Base-by-base conservation (phyloP, 345 rosid genomes). In the Eutrema japonicum region DNA sequence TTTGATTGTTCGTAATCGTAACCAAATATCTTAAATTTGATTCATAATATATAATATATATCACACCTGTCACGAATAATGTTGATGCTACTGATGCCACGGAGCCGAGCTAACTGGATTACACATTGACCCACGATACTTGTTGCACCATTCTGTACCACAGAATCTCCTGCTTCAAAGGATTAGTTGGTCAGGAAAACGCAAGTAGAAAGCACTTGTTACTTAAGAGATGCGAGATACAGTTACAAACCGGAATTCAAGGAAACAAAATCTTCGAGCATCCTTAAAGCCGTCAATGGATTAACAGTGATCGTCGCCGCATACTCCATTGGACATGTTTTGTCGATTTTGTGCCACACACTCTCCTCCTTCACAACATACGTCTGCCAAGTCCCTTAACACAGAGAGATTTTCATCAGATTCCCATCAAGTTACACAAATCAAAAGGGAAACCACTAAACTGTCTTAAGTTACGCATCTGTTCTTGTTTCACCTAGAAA, bases 71-170 rank as follows among this genome's bases (percentile, higher is more conserved):
- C 99, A 84, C 91, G 87, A 55, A 92, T 87, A 53, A 92, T 66
- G 47, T 92, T 91, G 70, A 89, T 76, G 75, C 82, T 94, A 71
- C 81, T 84, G 71, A 94, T 84, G 68, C 95, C 83, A 55, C 85
- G 86, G 22, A 77, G 77, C 71, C 66, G 76, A 5, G 96, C 98
- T 76, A 94, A 83, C 83, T 91, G 99, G 72, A 89, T 86, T 38
- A 88, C 75, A 79, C 99, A 92, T 74, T 84, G 97, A 58, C 99
- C 96, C 41, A 91, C 96, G 5, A 88, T 87, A 79, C 93, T 92
- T 38, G 96, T 88, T 68, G 96, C 89, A 36, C 96, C 99, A 79
- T 92, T 94, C 89, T 94, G 97, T 71, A 89, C 96, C 27, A 94
- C 73, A 56, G 90, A 80, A 67, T 89, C 92, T 58, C 97, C 93